Base-by-base conservation (phyloP, 768 basidiomycete genomes). In the Rhodotorula paludigena region DNA sequence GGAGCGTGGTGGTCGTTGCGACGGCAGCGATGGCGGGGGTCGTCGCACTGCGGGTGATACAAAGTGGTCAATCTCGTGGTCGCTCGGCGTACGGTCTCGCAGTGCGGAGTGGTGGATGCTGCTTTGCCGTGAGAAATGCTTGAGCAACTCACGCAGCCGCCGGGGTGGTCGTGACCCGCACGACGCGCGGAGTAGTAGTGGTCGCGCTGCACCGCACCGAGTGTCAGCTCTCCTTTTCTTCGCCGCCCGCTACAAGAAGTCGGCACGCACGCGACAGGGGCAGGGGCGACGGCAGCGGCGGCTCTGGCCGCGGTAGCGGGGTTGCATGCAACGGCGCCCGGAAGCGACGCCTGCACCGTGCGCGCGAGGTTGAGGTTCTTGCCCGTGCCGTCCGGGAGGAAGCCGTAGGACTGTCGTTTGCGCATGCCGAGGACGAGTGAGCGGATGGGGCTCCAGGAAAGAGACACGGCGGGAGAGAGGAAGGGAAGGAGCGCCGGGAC, bases 311-410 rank as follows among this genome's bases (percentile, higher is more conserved):
- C 45, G 8, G 59, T 54, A 10, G 58, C 57, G 18, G 57, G 48
- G 28, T 64, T 44, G 53, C 69, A 71, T 11, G 28, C 25, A 8
- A 45, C 30, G 15, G 69, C 63, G 28, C 51, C 57, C 2, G 69
- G 67, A 16, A 71, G 66, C 9, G 60, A 30, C 9, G 57, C 45
- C 61, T 44, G 57, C 47, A 72, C 64, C 18, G 64, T 54, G 28
- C 70, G 52, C 8, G 53, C 23, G n/a, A 72, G 63, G 44, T 62
- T 59, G 11, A 71, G 49, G 57, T 72, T 64, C 60, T 74, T 74
- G 57, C 73, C 73, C 23, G 59, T 51, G 20, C 71, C 73, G 42
- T 74, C 68, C 3, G 70, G 63, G 14, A 74, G 51, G 68, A 74
- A 74, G 11, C 62, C 73, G 38, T 63, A 66, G n/a, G n/a, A n/a